A percentile compares a stretch with the other conserved stretches of the same genome.
Evolutionary conservation across 2,329 filamentous ascomycete species (phyloP).

Genomic region (Ophiostoma montium): DNA sequence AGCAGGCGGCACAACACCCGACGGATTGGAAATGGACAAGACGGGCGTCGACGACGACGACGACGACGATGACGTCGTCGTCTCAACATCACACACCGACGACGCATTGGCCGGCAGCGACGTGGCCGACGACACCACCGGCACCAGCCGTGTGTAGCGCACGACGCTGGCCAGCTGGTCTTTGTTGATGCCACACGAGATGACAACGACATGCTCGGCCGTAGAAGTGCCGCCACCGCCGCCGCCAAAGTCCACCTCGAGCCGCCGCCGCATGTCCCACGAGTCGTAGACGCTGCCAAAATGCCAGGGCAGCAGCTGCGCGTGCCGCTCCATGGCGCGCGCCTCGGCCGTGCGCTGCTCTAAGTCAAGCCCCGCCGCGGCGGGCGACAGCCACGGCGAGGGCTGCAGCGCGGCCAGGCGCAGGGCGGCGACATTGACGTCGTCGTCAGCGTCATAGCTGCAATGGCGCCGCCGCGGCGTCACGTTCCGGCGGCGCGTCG

Average conservation of each 20-base stretch:
- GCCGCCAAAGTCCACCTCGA: slow-evolving; percentile 80
- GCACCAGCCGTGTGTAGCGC: slow-evolving; percentile 24
- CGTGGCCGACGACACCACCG: not conserved
- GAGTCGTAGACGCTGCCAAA: slow-evolving; percentile 66
- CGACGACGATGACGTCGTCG: no score
- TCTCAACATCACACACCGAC: slow-evolving; percentile 12
- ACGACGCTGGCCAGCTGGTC: slow-evolving; percentile 26
- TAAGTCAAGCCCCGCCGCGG: slow-evolving; percentile 54
- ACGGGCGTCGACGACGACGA: not conserved
- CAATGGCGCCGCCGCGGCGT: slow-evolving; percentile 50
- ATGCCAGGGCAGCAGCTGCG: slow-evolving; percentile 58
- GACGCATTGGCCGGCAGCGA: not conserved
- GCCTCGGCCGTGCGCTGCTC: slow-evolving; percentile 65
- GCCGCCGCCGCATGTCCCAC: slow-evolving; percentile 80
- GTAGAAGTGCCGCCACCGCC: slow-evolving; percentile 45
- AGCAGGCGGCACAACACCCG: not conserved
- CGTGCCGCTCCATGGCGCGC: slow-evolving; percentile 63
- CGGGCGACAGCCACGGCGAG: slow-evolving; percentile 56
- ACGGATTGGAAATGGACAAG: not conserved
- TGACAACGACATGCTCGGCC: slow-evolving; percentile 63
- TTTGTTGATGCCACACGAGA: slow-evolving; percentile 50
- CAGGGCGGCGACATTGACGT: slow-evolving; percentile 36
- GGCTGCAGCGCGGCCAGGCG: slow-evolving; percentile 59
- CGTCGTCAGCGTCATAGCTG: slow-evolving; percentile 58
- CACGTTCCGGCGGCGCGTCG: slow-evolving; percentile 62